A percentile compares a stretch with the other conserved stretches of the same genome.
Conservation (phyloP, 805 yeast species). For the Cyberlindnera mrakii region DNA sequence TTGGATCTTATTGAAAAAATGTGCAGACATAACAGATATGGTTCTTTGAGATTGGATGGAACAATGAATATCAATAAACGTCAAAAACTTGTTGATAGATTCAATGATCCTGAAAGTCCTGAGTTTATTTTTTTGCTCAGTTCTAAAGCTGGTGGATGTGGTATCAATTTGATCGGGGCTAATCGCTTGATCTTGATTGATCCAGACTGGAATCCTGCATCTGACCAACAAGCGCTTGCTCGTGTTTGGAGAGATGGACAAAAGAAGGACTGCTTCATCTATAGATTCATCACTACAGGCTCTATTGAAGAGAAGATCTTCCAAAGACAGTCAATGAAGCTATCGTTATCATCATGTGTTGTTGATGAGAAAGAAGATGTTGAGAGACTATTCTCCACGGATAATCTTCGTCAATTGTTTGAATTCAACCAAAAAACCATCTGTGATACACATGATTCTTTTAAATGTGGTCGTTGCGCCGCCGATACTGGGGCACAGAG, state of each 20-base stretch:
- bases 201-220: constrained; percentile 97
- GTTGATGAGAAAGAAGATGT: constrained; percentile 96
- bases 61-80: constrained; percentile 88
- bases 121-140: constrained; percentile 87
- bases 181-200: constrained; percentile 83
- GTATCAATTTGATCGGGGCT: constrained; percentile 95
- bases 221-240: constrained; percentile 96
- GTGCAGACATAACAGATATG: constrained; percentile 74
- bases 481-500: constrained; percentile 47
- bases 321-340: constrained; percentile 92
- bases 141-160: constrained; percentile 98
- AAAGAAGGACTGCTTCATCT: constrained; percentile 92
- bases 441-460: constrained; percentile 92
- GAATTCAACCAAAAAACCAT: constrained; percentile 57
- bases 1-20: constrained; percentile 82
- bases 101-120: constrained; percentile 82
- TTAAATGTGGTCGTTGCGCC: constrained; percentile 77
- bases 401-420: constrained; percentile 70
- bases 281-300: constrained; percentile 90
- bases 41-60: constrained; percentile 81
- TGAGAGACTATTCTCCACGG: constrained; percentile 84
- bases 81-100: constrained; percentile 84
- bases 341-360: constrained; percentile 89
- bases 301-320: constrained; percentile 94
- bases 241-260: constrained; percentile 99